Evolutionary conservation across 176 grass and related monocot species (phyloP), one percentile per base, ranked within the genome.

Genomic region (Carex parvula): DNA sequence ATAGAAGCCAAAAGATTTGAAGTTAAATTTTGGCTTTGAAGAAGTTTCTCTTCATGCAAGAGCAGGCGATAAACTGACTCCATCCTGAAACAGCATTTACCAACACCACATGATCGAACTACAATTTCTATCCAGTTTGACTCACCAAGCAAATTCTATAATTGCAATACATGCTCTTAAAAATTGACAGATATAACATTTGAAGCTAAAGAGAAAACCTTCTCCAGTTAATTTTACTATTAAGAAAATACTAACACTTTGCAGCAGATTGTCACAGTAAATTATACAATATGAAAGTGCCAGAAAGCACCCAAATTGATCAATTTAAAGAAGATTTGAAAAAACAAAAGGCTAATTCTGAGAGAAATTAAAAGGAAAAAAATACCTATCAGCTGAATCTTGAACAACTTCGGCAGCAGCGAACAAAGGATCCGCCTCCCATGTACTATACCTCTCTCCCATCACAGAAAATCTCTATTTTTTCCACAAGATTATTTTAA

Each of bases 361-460:
- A 2, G 21, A 81, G 22, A 65, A 81, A 3, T 57, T 15, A 22
- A 84, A 90, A 79, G 53, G 26, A 65, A 20, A 63, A 21, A 66
- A 21, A 54, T 41, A 97, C 94, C 94, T 97, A 60, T 97, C 94
- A 78, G 94, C 89, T 39, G 94, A 97, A 91, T 97, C 94, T 90
- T 97, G 91, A 83, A 97, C 91, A 86, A 90, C 85, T 86, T 97
- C 91, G 2, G 94, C 94, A 7, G 90, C 91, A 26, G 91, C 87
- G 79, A 97, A 97, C 79, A 97, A 87, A 33, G 91, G 94, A 90
- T 97, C 94, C 81, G 88, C 89, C 88, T 94, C 94, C 94, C 94
- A 97, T 79, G 88, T 84, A 61, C 84, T 81, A 71, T 90, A 92
- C 64, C 94, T 89, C 88, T 97, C 94, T 75, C 89, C 88, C 94